phyloP scores from a whole-genome alignment of 805 yeast species.

The Zygosaccharomyces bailii region DNA sequence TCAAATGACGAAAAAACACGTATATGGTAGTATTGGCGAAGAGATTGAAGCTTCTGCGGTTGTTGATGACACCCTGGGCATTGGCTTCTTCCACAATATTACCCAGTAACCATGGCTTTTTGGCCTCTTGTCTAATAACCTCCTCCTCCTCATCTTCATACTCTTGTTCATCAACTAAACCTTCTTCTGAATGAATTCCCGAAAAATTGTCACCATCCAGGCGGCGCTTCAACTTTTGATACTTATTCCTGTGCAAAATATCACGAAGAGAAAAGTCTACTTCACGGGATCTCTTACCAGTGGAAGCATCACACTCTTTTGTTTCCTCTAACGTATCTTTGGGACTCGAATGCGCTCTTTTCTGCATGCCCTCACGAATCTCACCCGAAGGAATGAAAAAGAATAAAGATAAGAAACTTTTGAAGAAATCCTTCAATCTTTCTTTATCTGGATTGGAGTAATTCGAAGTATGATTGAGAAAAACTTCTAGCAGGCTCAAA shows the following conservation, averaged over 20 bases:
- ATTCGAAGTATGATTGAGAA: constrained; percentile 62
- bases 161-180: constrained; percentile 27
- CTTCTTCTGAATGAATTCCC: constrained; percentile 19
- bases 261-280: constrained; percentile 24
- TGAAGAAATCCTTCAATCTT: constrained; percentile 65
- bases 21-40: constrained; percentile 88
- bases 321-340: constrained; percentile 22
- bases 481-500: constrained; percentile 60
- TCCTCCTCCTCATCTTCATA: constrained; percentile 34
- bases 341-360: constrained; percentile 15
- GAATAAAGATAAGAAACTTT: constrained; percentile 66
- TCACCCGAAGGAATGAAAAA: constrained; percentile 55
- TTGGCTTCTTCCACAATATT: constrained; percentile 33
- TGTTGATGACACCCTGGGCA: constrained; percentile 29
- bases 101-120: constrained; percentile 37
- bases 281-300: constrained; percentile 36
- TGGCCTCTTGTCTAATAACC: constrained; percentile 29
- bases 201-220: constrained; percentile 16
- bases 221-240: constrained; percentile 35
- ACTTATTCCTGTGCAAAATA: constrained; percentile 37
- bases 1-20: constrained; percentile 81
- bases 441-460: constrained; percentile 82
- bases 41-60: constrained; percentile 62
- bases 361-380: constrained; percentile 40
- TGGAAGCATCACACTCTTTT: constrained; percentile 13